Conservation (phyloP, 2,329 filamentous ascomycete species). For the Aspergillus viridinutans region DNA sequence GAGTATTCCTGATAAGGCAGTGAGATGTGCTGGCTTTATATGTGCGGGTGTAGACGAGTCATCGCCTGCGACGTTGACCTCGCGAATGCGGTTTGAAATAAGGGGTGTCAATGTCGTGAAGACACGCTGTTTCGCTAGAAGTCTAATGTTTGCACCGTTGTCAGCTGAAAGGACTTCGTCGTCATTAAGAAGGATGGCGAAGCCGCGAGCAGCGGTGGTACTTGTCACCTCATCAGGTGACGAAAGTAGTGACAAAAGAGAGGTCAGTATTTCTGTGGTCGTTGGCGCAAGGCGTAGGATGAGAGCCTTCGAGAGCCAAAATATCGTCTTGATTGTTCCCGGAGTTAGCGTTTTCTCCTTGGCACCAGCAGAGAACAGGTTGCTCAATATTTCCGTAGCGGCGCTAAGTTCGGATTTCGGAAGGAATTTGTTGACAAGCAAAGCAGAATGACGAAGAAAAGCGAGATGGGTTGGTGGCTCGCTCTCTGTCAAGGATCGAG, state of each 20-base stretch:
- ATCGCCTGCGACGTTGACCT: conserved; percentile 29
- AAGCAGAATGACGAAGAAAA: conserved; percentile 40
- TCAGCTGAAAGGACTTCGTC: conserved; percentile 58
- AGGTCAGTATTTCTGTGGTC: conserved; percentile 49
- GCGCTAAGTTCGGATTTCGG: conserved; percentile 29
- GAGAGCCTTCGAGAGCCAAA: conserved; percentile 59
- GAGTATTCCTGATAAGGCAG: conserved; percentile 60
- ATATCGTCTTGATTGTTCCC: conserved; percentile 51
- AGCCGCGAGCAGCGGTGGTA: conserved; percentile 52
- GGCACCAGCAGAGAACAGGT: conserved; percentile 22
- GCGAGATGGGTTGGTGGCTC: conserved; percentile 37
- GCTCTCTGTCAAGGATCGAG: conserved; percentile 27
- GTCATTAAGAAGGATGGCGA: conserved; percentile 55
- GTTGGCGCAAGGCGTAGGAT: conserved; percentile 50
- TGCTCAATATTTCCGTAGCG: conserved; percentile 29
- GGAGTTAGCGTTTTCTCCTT: conserved; percentile 25
- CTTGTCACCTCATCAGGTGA: conserved; percentile 47
- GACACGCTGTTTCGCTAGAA: conserved; percentile 60
- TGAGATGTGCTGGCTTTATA: conserved; percentile 58
- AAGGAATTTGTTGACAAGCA: conserved; percentile 41
- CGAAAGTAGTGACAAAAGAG: conserved; percentile 44
- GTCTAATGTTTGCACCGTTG: conserved; percentile 59
- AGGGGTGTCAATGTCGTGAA: conserved; percentile 58
- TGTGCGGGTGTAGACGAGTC: conserved; percentile 19
- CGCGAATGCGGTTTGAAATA: conserved; percentile 51